phyloP scores from a whole-genome alignment of 2,329 filamentous ascomycete species.

The Paraconiothyrium brasiliense region DNA sequence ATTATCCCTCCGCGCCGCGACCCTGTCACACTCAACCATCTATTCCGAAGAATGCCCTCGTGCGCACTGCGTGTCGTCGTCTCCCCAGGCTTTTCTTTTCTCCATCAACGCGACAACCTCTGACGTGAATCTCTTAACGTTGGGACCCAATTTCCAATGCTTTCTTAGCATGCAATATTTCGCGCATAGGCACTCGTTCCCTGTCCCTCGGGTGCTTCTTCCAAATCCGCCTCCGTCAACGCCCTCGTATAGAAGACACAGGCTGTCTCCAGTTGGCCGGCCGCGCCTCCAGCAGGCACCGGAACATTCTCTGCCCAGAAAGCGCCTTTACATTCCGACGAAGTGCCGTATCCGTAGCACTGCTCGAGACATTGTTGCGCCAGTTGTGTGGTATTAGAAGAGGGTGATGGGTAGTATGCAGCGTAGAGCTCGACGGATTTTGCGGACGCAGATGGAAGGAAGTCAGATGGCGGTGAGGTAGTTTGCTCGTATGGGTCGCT shows the following conservation, averaged over 20 bases:
- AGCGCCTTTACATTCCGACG: slow-evolving; percentile 46
- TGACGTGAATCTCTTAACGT: background rate
- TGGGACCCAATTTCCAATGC: background rate
- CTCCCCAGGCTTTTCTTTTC: slow-evolving; percentile 7
- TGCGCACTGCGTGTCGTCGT: slow-evolving; percentile 1
- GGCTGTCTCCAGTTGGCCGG: slow-evolving; percentile 42
- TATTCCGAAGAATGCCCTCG: slow-evolving; percentile 20
- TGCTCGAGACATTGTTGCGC: slow-evolving; percentile 50
- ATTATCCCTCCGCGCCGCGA: slow-evolving; percentile 17
- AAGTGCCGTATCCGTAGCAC: slow-evolving; percentile 52
- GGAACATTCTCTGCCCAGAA: slow-evolving; percentile 51
- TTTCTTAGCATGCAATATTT: slow-evolving; percentile 42
- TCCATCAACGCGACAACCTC: slow-evolving; percentile 1
- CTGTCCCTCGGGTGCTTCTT: slow-evolving; percentile 37
- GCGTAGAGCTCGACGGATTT: slow-evolving; percentile 36
- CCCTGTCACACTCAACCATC: slow-evolving; percentile 24
- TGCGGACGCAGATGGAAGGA: slow-evolving; percentile 33
- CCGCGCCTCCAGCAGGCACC: slow-evolving; percentile 41
- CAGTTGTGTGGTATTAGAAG: slow-evolving; percentile 37
- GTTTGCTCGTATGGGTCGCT: slow-evolving; percentile 37
- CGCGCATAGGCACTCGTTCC: slow-evolving; percentile 43
- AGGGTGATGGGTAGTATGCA: slow-evolving; percentile 45
- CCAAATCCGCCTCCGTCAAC: slow-evolving; percentile 41
- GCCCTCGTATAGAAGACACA: slow-evolving; percentile 49
- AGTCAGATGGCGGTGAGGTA: slow-evolving; percentile 28